Evolutionary conservation across 2,329 filamentous ascomycete genomes (phyloP), one percentile per base, ranked within the genome.

Genomic region (Beauveria sp.): DNA sequence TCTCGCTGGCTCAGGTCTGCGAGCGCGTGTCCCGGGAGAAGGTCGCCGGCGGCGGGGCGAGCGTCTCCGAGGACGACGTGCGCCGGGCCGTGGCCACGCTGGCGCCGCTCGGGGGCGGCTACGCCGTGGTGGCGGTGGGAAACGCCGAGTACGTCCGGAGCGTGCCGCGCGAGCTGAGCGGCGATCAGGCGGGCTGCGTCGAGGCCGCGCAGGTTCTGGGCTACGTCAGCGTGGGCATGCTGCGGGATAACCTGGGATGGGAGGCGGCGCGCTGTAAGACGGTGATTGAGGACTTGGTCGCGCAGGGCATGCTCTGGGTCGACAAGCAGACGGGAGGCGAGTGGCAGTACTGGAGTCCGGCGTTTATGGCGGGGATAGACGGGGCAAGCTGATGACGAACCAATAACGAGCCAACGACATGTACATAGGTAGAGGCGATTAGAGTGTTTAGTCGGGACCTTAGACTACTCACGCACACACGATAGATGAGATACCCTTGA

Each of bases 91-190:
- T 98, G 6, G 88, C 88, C 64, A 93, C 91, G 14, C 83, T 99
- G 26, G 86, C 88, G 68, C 95, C 95, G 0, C 83, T 99, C 2
- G 93, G 93, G 0, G 91, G 90, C 0, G 91, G 92, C 20, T 97
- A 96, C 75, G 88, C 86, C 28, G 87, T 96, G 62, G 82, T 96
- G 65, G 86, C 82, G 60, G 90, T 99, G 63, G 95, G 95, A 8
- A 86, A 86, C 66, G 90, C 89, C 70, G 85, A 89, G 64, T 95
- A 96, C 75, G 93, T 99, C 60, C 86, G 95, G 30, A 96, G 91
- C 3, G 87, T 99, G 46, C 95, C 95, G 1, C 95, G 96, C 73
- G 95, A 99, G 76, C 82, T 99, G 64, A 97, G 96, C 72, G 93
- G 86, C 16, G 95, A 99, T 72, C 95, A 99, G 78, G 90, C 90